These are phyloP conservation scores for Leishmania gerbilli DNA, from an alignment of 208 protist species.

Conservation along the genomic window DNA sequence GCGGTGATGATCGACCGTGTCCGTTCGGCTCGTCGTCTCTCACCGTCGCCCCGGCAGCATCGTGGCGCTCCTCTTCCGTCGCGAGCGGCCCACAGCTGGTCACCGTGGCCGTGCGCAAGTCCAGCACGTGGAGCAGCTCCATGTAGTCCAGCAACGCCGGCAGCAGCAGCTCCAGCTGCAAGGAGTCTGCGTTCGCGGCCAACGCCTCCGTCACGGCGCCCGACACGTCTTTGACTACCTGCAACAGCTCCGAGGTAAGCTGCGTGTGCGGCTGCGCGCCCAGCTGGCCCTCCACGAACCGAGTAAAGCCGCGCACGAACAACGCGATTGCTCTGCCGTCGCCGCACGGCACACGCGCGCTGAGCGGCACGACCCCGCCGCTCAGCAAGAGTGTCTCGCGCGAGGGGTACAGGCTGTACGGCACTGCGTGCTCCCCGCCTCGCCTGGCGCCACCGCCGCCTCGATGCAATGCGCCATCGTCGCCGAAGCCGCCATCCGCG, in stretches of 20 bases:
- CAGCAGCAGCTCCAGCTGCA: slow-evolving; percentile 37
- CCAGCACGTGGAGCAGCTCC: slow-evolving; percentile 17
- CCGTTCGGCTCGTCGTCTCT: background rate
- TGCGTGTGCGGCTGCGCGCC: background rate
- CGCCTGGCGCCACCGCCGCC: background rate
- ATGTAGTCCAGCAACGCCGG: slow-evolving; percentile 22
- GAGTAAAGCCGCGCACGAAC: slow-evolving; percentile 48
- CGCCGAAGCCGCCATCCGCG: background rate
- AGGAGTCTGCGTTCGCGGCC: slow-evolving; percentile 22
- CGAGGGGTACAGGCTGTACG: slow-evolving; percentile 36
- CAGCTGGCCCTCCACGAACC: slow-evolving; percentile 2
- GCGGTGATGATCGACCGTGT: background rate
- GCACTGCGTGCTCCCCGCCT: background rate
- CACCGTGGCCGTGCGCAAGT: slow-evolving; percentile 4
- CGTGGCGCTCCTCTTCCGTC: background rate
- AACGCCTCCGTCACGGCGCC: slow-evolving; percentile 28
- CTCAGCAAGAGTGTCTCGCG: slow-evolving; percentile 81
- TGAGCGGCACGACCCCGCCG: slow-evolving; percentile 82
- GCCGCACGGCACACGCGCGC: slow-evolving; percentile 52
- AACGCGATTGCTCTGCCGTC: slow-evolving; percentile 42
- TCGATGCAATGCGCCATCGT: background rate
- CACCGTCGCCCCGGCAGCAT: background rate
- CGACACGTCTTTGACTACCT: slow-evolving; percentile 24
- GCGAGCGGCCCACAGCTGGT: background rate
- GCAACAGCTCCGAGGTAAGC: background rate